phyloP scores from a whole-genome alignment of 2,329 filamentous ascomycete species.

The Aspergillus brasiliensis region DNA sequence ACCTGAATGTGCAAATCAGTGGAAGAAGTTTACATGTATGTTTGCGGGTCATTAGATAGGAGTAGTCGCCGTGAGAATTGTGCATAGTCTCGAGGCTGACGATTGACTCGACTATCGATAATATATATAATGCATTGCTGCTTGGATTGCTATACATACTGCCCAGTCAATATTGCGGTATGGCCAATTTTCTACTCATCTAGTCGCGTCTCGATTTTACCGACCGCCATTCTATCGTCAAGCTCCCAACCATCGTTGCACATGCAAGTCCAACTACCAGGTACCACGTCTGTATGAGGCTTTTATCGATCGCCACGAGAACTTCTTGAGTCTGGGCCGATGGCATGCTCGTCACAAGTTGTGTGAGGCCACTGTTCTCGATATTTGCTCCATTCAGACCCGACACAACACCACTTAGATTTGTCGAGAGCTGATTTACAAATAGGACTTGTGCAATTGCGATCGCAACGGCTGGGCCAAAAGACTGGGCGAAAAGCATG shows the following conservation, averaged over 20 bases:
- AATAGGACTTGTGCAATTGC: conserved; percentile 57
- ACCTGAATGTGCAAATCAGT: too few relatives aligned
- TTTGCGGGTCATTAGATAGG: too few relatives aligned
- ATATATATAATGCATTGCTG: too few relatives aligned
- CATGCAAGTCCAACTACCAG: conserved; percentile 25
- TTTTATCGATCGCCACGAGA: conserved; percentile 23
- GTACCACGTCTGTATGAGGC: conserved; percentile 27
- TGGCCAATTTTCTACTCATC: neutral
- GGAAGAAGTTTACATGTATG: too few relatives aligned
- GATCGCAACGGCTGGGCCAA: conserved; percentile 52
- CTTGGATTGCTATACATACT: too few relatives aligned
- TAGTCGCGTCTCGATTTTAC: conserved; percentile 20
- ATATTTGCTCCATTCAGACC: conserved; percentile 19
- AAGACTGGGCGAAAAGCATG: conserved; percentile 40
- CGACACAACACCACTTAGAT: conserved; percentile 16
- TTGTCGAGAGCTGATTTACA: conserved; percentile 46
- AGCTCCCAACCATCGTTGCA: conserved; percentile 25
- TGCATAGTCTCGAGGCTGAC: too few relatives aligned
- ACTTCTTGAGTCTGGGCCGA: conserved; percentile 14
- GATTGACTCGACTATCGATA: too few relatives aligned
- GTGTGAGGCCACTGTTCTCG: conserved; percentile 18
- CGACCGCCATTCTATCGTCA: conserved; percentile 30
- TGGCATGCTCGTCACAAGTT: conserved; percentile 22
- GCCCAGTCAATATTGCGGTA: too few relatives aligned
- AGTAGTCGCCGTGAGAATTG: too few relatives aligned